phyloP scores from a whole-genome alignment of 805 yeast species.

The Schizosaccharomyces octosporus region DNA sequence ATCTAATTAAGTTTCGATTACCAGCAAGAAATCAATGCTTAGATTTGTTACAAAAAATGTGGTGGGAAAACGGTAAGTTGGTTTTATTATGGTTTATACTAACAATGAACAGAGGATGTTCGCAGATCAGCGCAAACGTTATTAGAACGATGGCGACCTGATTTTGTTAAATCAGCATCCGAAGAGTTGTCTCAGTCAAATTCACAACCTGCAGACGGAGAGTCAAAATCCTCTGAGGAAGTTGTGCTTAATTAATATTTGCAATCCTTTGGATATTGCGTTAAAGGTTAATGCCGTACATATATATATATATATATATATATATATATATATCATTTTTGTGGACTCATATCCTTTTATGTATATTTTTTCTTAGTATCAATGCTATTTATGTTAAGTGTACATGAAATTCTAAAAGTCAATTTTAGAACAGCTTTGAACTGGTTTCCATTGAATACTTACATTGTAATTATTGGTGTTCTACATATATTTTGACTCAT shows the following conservation, averaged over 20 bases:
- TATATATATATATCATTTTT: background rate
- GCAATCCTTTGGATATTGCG: background rate
- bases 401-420: too few species aligned
- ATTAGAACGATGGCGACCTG: slow-evolving; percentile 1
- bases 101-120: background rate
- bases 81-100: slow-evolving; percentile 1
- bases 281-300: too few species aligned
- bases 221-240: background rate
- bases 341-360: too few species aligned
- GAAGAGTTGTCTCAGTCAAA: too few species aligned
- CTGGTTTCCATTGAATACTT: too few species aligned
- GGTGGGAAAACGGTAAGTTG: slow-evolving; percentile 6
- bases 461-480: too few species aligned
- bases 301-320: too few species aligned
- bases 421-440: too few species aligned
- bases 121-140: background rate
- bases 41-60: slow-evolving; percentile 15
- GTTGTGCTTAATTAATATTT: background rate
- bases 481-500: too few species aligned
- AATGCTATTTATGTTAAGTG: too few species aligned
- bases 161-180: background rate
- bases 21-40: slow-evolving; percentile 34
- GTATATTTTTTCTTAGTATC: too few species aligned
- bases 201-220: too few species aligned
- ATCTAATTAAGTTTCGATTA: slow-evolving; percentile 70